Percentiles rank a stretch among this genome's conserved stretches.
Conservation (phyloP, 345 rosid genomes). For the Syzygium grande region DNA sequence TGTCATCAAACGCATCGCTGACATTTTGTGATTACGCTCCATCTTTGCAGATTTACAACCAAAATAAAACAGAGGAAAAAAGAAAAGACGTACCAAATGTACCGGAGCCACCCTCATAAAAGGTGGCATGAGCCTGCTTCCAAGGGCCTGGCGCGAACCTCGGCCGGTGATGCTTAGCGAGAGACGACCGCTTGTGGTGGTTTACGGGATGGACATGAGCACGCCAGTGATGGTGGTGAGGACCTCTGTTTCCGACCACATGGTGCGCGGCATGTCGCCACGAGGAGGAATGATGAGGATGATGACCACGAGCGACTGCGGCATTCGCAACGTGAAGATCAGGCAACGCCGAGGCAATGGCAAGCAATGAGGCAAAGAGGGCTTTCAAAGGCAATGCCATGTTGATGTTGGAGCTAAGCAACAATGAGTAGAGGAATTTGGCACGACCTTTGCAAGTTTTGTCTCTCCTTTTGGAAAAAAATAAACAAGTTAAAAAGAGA, state of each 20-base stretch:
- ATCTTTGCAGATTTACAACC: neutral
- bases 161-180: neutral
- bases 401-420: neutral
- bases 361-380: neutral
- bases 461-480: neutral
- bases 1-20: neutral
- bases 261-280: neutral
- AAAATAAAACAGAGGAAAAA: neutral
- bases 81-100: constrained; percentile 23
- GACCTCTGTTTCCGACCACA: neutral
- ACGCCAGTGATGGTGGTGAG: neutral
- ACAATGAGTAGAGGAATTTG: neutral
- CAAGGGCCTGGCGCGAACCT: constrained; percentile 33
- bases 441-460: neutral
- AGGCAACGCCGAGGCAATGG: neutral
- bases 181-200: neutral
- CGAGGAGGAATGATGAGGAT: neutral
- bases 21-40: neutral
- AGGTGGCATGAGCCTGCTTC: constrained; percentile 41
- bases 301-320: neutral
- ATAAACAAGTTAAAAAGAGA: neutral
- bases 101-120: constrained; percentile 36
- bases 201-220: neutral
- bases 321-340: neutral
- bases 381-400: neutral